Conservation (phyloP, 768 basidiomycete species). For the Chlorophyllum brunneum region DNA sequence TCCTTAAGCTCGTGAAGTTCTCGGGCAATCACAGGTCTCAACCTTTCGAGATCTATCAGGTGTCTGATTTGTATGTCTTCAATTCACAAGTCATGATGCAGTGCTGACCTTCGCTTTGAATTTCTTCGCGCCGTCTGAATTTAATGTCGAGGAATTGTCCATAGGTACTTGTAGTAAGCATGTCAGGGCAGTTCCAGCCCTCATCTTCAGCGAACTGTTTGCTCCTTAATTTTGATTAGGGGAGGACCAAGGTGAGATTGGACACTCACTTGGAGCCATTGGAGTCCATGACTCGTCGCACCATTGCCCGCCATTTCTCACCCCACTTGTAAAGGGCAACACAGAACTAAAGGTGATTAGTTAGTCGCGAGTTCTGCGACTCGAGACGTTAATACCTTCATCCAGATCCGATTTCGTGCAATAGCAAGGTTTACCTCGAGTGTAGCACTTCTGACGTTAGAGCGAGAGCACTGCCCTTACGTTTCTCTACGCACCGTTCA, state of each 20-base stretch:
- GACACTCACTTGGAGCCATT: constrained; percentile 20
- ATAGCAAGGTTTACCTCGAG: neutral
- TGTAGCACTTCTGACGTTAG: neutral
- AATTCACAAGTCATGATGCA: constrained; percentile 15
- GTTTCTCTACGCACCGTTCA: neutral
- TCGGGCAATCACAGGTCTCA: constrained; percentile 22
- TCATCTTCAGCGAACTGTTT: constrained; percentile 26
- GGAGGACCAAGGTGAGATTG: neutral
- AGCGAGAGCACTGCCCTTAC: no score
- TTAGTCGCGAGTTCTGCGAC: neutral
- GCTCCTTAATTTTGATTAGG: constrained; percentile 27
- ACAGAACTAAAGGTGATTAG: constrained; percentile 20
- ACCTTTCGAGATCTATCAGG: constrained; percentile 18
- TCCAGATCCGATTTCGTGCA: constrained; percentile 19
- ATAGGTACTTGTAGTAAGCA: constrained; percentile 38
- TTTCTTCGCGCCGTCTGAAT: constrained; percentile 32
- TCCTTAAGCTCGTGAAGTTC: constrained; percentile 21
- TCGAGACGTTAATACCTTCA: constrained; percentile 17
- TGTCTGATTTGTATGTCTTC: neutral
- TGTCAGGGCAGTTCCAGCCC: constrained; percentile 41
- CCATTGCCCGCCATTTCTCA: constrained; percentile 5
- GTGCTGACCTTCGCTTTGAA: constrained; percentile 32
- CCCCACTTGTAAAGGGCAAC: constrained; percentile 21
- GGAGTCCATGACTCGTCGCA: constrained; percentile 1
- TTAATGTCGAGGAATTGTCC: constrained; percentile 34